Evolutionary conservation across 331 rosid species (phyloP).

Genomic region (Malus hybrid): DNA sequence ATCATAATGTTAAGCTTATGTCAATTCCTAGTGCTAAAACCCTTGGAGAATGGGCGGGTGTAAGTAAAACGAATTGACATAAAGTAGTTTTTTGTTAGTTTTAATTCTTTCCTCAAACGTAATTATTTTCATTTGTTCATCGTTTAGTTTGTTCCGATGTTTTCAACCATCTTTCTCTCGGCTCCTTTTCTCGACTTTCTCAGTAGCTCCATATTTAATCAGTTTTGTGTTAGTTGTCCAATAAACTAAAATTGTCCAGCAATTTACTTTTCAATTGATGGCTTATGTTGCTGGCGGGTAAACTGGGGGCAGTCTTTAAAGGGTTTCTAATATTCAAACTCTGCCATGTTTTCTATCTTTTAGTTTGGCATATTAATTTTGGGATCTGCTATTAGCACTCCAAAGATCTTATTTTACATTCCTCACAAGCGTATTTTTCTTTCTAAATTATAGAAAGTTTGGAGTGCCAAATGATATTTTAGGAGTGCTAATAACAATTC

Average conservation of each 20-base stretch:
- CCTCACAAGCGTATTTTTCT: no score
- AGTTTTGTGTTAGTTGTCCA: neutral
- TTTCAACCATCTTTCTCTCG: no score
- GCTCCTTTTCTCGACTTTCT: no score
- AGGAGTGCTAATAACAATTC: no score
- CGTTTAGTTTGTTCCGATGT: neutral
- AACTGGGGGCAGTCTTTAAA: no score
- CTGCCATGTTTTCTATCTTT: neutral
- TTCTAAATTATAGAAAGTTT: no score
- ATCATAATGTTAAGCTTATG: conserved; percentile 26
- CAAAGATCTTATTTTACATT: no score
- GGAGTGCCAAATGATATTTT: no score
- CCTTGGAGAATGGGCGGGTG: conserved; percentile 36
- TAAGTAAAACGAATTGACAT: conserved; percentile 4
- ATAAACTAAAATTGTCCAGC: neutral
- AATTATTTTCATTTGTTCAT: neutral
- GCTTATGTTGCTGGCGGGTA: neutral
- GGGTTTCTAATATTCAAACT: neutral
- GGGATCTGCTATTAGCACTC: no score
- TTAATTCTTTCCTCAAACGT: neutral
- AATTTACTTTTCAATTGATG: neutral
- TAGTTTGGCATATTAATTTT: neutral
- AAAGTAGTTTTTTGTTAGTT: neutral
- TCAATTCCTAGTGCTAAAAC: conserved; percentile 28
- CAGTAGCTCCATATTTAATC: no score